A percentile compares a stretch with the other conserved stretches of the same genome.
Evolutionary conservation across 768 basidiomycete species (phyloP).

Genomic region (Pholiota conissans): DNA sequence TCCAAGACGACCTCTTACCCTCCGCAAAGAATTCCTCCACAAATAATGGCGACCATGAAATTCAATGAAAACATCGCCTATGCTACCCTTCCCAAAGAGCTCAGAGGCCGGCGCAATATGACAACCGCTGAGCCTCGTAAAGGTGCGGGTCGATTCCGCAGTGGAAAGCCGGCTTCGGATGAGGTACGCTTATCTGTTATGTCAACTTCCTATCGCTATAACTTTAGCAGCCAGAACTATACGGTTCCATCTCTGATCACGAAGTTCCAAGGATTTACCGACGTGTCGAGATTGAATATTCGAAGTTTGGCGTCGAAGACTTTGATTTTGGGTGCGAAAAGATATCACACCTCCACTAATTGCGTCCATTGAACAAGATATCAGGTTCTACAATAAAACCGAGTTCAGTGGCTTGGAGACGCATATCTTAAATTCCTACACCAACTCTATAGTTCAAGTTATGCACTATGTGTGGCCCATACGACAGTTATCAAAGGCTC

Average conservation of each 20-base stretch:
- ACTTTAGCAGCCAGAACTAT: slow-evolving; percentile 41
- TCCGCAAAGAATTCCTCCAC: slow-evolving; percentile 75
- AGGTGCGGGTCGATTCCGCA: slow-evolving; percentile 76
- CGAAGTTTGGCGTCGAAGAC: slow-evolving; percentile 97
- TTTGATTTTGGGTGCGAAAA: slow-evolving; percentile 93
- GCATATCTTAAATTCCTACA: slow-evolving; percentile 96
- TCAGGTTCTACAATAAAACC: slow-evolving; percentile 92
- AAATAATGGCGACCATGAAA: slow-evolving; percentile 77
- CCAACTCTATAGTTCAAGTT: slow-evolving; percentile 87
- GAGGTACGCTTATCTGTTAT: slow-evolving; percentile 38
- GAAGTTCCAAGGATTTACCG: slow-evolving; percentile 82
- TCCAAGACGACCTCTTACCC: slow-evolving; percentile 51
- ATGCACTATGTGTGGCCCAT: slow-evolving; percentile 84
- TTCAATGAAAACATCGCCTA: slow-evolving; percentile 89
- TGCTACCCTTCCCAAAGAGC: slow-evolving; percentile 82
- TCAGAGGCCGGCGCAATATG: slow-evolving; percentile 83
- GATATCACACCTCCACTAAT: slow-evolving; percentile 19
- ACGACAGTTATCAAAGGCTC: slow-evolving; percentile 82
- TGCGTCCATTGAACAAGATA: neutral
- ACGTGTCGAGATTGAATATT: slow-evolving; percentile 96
- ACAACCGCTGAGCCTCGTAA: slow-evolving; percentile 53
- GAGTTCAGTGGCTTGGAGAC: slow-evolving; percentile 91
- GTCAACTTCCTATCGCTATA: neutral
- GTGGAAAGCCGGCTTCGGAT: slow-evolving; percentile 60
- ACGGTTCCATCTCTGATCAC: slow-evolving; percentile 52